phyloP scores from a whole-genome alignment of 2,329 filamentous ascomycete species.

The Botryotinia convoluta region DNA sequence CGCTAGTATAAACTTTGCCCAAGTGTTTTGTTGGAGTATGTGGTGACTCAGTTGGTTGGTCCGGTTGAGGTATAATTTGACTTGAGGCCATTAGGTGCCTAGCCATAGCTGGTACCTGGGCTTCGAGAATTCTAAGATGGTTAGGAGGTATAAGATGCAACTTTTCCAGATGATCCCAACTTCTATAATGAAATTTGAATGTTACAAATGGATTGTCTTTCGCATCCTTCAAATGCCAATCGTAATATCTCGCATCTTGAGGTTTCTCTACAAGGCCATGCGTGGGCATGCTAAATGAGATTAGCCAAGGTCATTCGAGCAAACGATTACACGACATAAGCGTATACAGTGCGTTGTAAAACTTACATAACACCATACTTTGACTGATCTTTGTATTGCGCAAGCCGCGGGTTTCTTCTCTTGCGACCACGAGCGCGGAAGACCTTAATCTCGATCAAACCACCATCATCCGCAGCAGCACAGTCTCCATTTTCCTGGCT shows the following conservation, averaged over 20 bases:
- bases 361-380: constrained; percentile 54
- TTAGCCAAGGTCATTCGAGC: not conserved
- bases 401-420: constrained; percentile 44
- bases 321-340: not conserved
- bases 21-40: constrained; percentile 18
- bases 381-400: constrained; percentile 48
- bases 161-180: constrained; percentile 47
- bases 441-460: constrained; percentile 52
- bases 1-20: constrained; percentile 19
- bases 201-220: constrained; percentile 52
- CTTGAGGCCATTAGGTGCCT: not conserved
- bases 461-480: constrained; percentile 51
- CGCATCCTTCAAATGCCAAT: constrained; percentile 52
- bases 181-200: constrained; percentile 57
- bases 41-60: not conserved
- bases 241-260: constrained; percentile 50
- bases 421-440: constrained; percentile 52
- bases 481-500: constrained; percentile 32
- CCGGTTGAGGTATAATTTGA: not conserved
- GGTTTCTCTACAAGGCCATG: constrained; percentile 53
- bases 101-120: constrained; percentile 10
- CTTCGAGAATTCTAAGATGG: constrained; percentile 22
- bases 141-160: constrained; percentile 46
- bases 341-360: not conserved
- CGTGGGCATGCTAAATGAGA: constrained; percentile 47